These are phyloP conservation scores for Cryptosporidium sp. DNA, from an alignment of 169 alveolate species.

Conservation along the genomic window DNA sequence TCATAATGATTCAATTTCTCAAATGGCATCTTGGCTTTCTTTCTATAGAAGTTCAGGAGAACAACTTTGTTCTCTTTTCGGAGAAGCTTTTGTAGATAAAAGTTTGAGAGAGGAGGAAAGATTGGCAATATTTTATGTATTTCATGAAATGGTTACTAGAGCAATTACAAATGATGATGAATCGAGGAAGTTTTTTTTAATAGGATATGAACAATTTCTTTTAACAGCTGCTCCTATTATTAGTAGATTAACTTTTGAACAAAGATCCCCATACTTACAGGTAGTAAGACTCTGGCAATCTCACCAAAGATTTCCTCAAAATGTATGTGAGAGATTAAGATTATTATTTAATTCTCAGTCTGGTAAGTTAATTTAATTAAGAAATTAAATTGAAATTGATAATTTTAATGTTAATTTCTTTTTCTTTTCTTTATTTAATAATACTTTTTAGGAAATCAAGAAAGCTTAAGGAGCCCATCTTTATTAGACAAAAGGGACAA, in stretches of 20 bases:
- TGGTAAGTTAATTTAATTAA: slow-evolving; percentile 22
- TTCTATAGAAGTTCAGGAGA: slow-evolving; percentile 73
- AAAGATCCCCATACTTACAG: slow-evolving; percentile 63
- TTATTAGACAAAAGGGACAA: slow-evolving; percentile 24
- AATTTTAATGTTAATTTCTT: too few relatives aligned
- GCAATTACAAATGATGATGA: slow-evolving; percentile 53
- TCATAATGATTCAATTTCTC: slow-evolving; percentile 72
- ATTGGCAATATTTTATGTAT: slow-evolving; percentile 65
- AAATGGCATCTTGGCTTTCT: slow-evolving; percentile 76
- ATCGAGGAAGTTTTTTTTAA: slow-evolving; percentile 38
- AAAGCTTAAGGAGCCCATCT: slow-evolving; percentile 15
- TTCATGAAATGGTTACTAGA: slow-evolving; percentile 71
- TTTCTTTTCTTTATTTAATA: background rate
- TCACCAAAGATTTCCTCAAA: slow-evolving; percentile 54
- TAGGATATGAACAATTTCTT: slow-evolving; percentile 71
- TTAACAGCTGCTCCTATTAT: slow-evolving; percentile 71
- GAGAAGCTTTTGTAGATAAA: slow-evolving; percentile 74
- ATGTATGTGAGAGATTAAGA: slow-evolving; percentile 66
- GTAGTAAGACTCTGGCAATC: slow-evolving; percentile 63
- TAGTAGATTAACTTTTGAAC: slow-evolving; percentile 41
- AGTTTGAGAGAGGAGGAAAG: slow-evolving; percentile 56
- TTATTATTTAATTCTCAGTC: slow-evolving; percentile 43
- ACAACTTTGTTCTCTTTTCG: slow-evolving; percentile 57
- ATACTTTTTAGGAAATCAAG: slow-evolving; percentile 33
- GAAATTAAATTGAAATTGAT: too few relatives aligned